phyloP scores from a whole-genome alignment of 352 stramenopile genomes.

The Globisporangium heterothallicum region DNA sequence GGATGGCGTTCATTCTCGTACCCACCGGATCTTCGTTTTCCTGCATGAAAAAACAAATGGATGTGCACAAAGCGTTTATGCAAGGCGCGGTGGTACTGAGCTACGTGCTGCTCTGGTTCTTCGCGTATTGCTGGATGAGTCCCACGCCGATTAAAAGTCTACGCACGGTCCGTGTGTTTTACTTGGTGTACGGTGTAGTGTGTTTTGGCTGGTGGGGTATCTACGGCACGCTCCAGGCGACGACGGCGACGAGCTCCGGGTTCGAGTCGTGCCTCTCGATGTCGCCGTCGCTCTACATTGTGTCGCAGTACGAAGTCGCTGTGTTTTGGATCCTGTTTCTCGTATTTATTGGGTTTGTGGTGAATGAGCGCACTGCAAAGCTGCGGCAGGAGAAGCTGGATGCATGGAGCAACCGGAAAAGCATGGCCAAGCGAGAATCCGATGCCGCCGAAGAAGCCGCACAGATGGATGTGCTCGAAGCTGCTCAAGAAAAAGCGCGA shows the following conservation, averaged over 20 bases:
- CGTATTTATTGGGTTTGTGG: slow-evolving; percentile 37
- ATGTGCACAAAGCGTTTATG: slow-evolving; percentile 39
- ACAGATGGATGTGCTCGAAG: slow-evolving; percentile 25
- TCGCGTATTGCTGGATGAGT: slow-evolving; percentile 70
- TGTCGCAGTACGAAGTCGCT: slow-evolving; percentile 66
- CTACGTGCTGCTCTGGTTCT: slow-evolving; percentile 62
- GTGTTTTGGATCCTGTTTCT: slow-evolving; percentile 61
- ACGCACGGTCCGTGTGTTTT: slow-evolving; percentile 54
- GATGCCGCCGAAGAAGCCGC: slow-evolving; percentile 22
- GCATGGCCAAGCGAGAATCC: slow-evolving; percentile 24
- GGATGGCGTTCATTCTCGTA: slow-evolving; percentile 7
- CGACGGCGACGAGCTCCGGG: slow-evolving; percentile 46
- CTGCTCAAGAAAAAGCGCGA: slow-evolving; percentile 28
- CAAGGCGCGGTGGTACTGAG: slow-evolving; percentile 61
- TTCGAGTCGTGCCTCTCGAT: slow-evolving; percentile 67
- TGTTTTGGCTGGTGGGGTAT: slow-evolving; percentile 63
- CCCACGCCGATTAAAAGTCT: slow-evolving; percentile 47
- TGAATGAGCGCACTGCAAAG: slow-evolving; percentile 40
- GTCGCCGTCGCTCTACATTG: slow-evolving; percentile 59
- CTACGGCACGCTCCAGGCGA: slow-evolving; percentile 57
- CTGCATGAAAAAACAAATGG: no score
- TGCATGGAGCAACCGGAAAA: slow-evolving; percentile 20
- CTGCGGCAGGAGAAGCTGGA: slow-evolving; percentile 35
- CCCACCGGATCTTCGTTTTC: no score
- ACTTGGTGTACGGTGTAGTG: slow-evolving; percentile 50